These are phyloP conservation scores for Paramecium bursaria DNA, from an alignment of 73 alveolate genomes.

Conservation along the genomic window DNA sequence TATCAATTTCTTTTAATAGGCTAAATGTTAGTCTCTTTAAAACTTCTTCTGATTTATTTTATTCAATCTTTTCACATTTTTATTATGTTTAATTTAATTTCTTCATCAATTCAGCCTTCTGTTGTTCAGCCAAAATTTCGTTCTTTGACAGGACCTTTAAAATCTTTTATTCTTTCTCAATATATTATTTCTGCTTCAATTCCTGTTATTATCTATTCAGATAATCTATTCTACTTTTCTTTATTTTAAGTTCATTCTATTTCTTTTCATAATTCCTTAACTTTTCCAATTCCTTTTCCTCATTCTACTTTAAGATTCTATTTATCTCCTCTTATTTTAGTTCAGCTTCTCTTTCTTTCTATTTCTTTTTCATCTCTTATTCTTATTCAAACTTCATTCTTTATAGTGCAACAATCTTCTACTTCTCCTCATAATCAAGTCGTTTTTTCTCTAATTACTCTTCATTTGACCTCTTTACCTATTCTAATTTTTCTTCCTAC, in stretches of 20 bases:
- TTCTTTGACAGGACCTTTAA: conserved; percentile 5
- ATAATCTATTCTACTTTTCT: neutral
- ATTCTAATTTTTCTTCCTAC: conserved; percentile 41
- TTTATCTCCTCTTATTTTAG: conserved; percentile 40
- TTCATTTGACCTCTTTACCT: conserved; percentile 30
- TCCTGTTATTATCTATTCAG: neutral
- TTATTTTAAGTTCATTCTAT: conserved; percentile 4
- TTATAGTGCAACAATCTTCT: neutral
- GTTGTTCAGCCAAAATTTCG: conserved; percentile 43
- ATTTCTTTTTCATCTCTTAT: neutral
- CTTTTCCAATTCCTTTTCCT: conserved; percentile 14
- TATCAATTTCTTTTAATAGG: conserved; percentile 17
- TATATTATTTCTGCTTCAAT: neutral
- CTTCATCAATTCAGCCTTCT: conserved; percentile 8
- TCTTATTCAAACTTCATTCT: conserved; percentile 1
- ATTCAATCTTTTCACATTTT: conserved; percentile 52
- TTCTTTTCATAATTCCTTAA: conserved; percentile 32
- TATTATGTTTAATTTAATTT: conserved; percentile 12
- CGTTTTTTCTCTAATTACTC: conserved; percentile 51
- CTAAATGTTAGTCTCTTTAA: conserved; percentile 11
- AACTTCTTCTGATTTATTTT: conserved; percentile 30
- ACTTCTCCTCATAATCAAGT: conserved; percentile 15
- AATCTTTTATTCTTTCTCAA: conserved; percentile 31
- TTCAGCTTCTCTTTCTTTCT: conserved; percentile 42
- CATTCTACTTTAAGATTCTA: conserved; percentile 22